Evolutionary conservation across 441 rosid genomes (phyloP).

Genomic region (Euphorbia schlechtendalii): DNA sequence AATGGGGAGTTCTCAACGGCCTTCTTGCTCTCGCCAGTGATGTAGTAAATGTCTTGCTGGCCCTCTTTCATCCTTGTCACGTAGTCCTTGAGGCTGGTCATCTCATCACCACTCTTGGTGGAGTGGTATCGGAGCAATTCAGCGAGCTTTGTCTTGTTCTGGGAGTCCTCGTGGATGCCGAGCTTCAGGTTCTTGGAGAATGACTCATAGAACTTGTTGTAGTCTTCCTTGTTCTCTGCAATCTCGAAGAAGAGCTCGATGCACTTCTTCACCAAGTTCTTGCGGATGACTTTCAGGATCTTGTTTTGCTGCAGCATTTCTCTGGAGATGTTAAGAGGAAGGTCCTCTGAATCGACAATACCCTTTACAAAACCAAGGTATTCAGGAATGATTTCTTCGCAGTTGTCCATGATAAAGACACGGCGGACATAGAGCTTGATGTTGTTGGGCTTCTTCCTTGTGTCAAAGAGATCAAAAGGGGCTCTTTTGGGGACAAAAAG

Average conservation of each 20-base stretch:
- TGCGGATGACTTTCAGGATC: slow-evolving; percentile 83
- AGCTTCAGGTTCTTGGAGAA: slow-evolving; percentile 83
- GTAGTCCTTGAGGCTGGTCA: slow-evolving; percentile 86
- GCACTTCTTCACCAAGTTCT: slow-evolving; percentile 89
- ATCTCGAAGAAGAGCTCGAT: slow-evolving; percentile 82
- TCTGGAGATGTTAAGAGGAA: slow-evolving; percentile 84
- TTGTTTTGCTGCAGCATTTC: slow-evolving; percentile 86
- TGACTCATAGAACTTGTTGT: slow-evolving; percentile 79
- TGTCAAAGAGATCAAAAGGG: slow-evolving; percentile 82
- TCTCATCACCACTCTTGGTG: slow-evolving; percentile 81
- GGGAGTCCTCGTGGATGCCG: slow-evolving; percentile 88
- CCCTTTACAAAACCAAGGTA: slow-evolving; percentile 82
- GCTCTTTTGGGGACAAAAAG: slow-evolving; percentile 68
- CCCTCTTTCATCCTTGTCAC: slow-evolving; percentile 96
- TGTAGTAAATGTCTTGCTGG: slow-evolving; percentile 74
- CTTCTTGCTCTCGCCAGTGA: slow-evolving; percentile 94
- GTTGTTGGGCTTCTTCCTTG: slow-evolving; percentile 81
- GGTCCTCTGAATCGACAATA: slow-evolving; percentile 80
- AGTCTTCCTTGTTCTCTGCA: slow-evolving; percentile 90
- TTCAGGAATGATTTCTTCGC: slow-evolving; percentile 80
- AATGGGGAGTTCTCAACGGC: slow-evolving; percentile 95
- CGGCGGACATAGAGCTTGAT: slow-evolving; percentile 83
- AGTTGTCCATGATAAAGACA: slow-evolving; percentile 91
- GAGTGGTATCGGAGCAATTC: slow-evolving; percentile 84
- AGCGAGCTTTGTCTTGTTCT: slow-evolving; percentile 72